Conservation (phyloP, 805 yeast species). For the Blastobotrys robertii region DNA sequence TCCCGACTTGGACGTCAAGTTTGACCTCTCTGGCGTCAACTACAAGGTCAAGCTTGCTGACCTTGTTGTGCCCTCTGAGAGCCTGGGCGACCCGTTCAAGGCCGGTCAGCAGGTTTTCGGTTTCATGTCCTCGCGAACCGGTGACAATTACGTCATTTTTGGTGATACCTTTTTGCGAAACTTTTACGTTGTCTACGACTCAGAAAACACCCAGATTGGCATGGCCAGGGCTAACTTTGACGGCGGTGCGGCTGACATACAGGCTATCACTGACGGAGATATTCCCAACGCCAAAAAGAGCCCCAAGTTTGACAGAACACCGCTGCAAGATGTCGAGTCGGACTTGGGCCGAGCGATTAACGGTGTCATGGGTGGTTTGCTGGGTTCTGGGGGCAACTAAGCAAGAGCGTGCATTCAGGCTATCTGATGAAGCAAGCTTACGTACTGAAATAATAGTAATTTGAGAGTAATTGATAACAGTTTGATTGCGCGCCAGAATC, state of each 20-base stretch:
- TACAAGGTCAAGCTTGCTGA: slow-evolving; percentile 17
- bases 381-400: no score
- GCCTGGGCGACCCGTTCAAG: slow-evolving; percentile 7
- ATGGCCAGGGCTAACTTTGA: slow-evolving; percentile 11
- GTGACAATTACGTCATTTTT: slow-evolving; percentile 4
- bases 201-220: slow-evolving; percentile 10
- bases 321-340: not conserved
- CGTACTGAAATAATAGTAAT: no score
- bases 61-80: slow-evolving; percentile 11
- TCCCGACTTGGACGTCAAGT: slow-evolving; percentile 2
- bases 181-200: slow-evolving; percentile 16
- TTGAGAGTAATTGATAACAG: no score
- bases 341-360: not conserved
- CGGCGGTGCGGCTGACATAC: slow-evolving; percentile 1
- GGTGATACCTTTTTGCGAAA: slow-evolving; percentile 16
- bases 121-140: slow-evolving; percentile 5
- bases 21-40: slow-evolving; percentile 18
- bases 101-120: slow-evolving; percentile 8
- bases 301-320: slow-evolving; percentile 2
- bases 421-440: no score
- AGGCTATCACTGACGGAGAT: slow-evolving; percentile 6
- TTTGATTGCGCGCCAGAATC: no score
- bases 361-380: not conserved
- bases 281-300: slow-evolving; percentile 6
- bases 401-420: no score